These are phyloP conservation scores for Pterocarpus macrocarpus DNA, from an alignment of 306 rosid species.

Conservation along the genomic window DNA sequence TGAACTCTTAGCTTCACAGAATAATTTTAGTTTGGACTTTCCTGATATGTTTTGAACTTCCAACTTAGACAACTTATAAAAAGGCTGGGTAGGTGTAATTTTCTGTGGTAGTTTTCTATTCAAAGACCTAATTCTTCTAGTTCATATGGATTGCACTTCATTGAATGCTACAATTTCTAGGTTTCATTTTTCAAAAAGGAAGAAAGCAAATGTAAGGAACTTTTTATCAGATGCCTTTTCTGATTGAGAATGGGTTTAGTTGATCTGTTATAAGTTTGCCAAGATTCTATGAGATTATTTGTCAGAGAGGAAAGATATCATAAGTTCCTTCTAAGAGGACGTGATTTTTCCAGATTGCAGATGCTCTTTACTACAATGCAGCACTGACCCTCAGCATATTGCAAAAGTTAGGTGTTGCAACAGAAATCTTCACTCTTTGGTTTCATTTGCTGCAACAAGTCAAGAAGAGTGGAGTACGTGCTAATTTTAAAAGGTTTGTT, in stretches of 20 bases:
- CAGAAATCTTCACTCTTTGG: constrained; percentile 90
- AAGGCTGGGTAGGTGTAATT: neutral
- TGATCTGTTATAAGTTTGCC: constrained; percentile 34
- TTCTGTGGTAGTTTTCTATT: constrained; percentile 23
- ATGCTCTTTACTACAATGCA: constrained; percentile 91
- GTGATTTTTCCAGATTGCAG: constrained; percentile 72
- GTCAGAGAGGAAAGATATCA: constrained; percentile 8
- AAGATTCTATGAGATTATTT: constrained; percentile 27
- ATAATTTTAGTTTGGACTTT: constrained; percentile 20
- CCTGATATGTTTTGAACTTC: constrained; percentile 18
- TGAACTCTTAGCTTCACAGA: neutral
- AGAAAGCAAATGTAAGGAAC: neutral
- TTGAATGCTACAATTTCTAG: neutral
- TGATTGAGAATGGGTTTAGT: constrained; percentile 12
- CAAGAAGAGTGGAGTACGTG: constrained; percentile 77
- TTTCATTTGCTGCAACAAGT: constrained; percentile 90
- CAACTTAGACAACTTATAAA: neutral
- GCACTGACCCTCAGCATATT: constrained; percentile 76
- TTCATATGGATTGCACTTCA: neutral
- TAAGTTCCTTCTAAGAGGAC: constrained; percentile 31
- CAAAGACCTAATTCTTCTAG: neutral
- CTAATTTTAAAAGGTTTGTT: constrained; percentile 80
- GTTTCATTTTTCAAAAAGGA: constrained; percentile 14
- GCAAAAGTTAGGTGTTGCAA: constrained; percentile 82
- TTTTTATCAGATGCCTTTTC: constrained; percentile 16